Evolutionary conservation across 352 stramenopile genomes (phyloP).

Genomic region (Phytophthora sp.): DNA sequence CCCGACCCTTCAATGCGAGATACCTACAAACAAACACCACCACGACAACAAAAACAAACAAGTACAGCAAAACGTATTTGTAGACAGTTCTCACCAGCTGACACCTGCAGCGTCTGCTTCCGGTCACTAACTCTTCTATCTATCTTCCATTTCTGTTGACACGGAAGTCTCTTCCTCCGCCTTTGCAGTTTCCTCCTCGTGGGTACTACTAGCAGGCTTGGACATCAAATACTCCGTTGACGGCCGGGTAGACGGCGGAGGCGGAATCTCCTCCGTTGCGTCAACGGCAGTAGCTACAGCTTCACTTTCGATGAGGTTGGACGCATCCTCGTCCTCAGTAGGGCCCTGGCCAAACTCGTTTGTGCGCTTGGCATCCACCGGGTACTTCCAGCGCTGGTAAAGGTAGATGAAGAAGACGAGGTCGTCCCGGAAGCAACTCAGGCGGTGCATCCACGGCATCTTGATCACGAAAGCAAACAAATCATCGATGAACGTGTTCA

Average conservation of each 20-base stretch:
- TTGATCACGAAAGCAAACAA: slow-evolving; percentile 93
- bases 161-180: slow-evolving; percentile 14
- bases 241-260: slow-evolving; percentile 24
- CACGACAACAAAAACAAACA: slow-evolving; percentile 3
- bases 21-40: slow-evolving; percentile 1
- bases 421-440: slow-evolving; percentile 99
- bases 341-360: slow-evolving; percentile 95
- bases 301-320: slow-evolving; percentile 40
- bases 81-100: not conserved
- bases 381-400: slow-evolving; percentile 98
- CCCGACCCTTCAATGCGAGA: slow-evolving; percentile 23
- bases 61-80: slow-evolving; percentile 10
- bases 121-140: slow-evolving; percentile 19
- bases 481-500: slow-evolving; percentile 95
- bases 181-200: slow-evolving; percentile 29
- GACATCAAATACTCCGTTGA: slow-evolving; percentile 66
- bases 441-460: slow-evolving; percentile 97
- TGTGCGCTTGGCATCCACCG: slow-evolving; percentile 89
- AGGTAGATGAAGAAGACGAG: slow-evolving; percentile 99
- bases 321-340: slow-evolving; percentile 47
- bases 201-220: slow-evolving; percentile 53
- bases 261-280: slow-evolving; percentile 31
- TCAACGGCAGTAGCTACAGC: slow-evolving; percentile 29
- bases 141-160: slow-evolving; percentile 19
- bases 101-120: slow-evolving; percentile 10